phyloP scores from a whole-genome alignment of 106 monocot species.

The Acorus gramineus region DNA sequence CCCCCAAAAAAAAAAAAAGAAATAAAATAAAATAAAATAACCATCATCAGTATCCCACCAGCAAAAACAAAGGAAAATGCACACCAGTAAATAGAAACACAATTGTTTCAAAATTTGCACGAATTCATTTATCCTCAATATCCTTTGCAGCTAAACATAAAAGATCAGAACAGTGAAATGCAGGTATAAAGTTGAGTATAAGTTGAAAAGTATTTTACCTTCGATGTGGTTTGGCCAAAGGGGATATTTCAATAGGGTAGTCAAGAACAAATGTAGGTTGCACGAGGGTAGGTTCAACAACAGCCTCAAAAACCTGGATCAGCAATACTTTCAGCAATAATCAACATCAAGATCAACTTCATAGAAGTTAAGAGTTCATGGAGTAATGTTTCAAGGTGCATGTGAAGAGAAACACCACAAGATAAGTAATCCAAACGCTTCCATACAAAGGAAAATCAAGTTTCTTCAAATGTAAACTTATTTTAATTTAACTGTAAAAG shows the following conservation, averaged over 20 bases:
- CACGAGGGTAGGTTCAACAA: constrained; percentile 82
- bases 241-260: constrained; percentile 85
- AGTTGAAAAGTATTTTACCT: constrained; percentile 26
- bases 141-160: not conserved
- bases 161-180: not conserved
- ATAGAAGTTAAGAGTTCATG: not conserved
- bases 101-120: too few relatives aligned
- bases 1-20: too few relatives aligned
- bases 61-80: too few relatives aligned
- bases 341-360: not conserved
- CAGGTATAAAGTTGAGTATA: not conserved
- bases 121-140: too few relatives aligned
- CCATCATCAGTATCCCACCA: too few relatives aligned
- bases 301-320: constrained; percentile 69
- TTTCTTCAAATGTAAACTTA: too few relatives aligned
- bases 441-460: too few relatives aligned
- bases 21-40: too few relatives aligned
- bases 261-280: constrained; percentile 99
- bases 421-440: too few relatives aligned
- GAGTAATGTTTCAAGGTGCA: not conserved
- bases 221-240: constrained; percentile 72
- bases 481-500: too few relatives aligned
- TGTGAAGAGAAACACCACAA: not conserved
- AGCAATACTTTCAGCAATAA: not conserved
- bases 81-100: too few relatives aligned